Evolutionary conservation across 345 rosid species (phyloP).

Genomic region (Lumnitzera littorea): DNA sequence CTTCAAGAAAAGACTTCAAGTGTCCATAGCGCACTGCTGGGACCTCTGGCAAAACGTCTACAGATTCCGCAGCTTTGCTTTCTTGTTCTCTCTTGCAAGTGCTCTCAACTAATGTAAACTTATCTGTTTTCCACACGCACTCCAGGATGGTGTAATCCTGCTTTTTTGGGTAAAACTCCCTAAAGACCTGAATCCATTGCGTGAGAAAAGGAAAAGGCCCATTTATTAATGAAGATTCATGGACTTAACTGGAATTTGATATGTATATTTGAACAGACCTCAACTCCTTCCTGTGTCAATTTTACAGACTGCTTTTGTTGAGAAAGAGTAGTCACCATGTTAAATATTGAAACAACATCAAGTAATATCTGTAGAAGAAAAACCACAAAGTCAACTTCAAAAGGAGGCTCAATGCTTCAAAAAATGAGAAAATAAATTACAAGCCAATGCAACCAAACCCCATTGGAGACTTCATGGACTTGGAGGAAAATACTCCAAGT

Average conservation of each 20-base stretch:
- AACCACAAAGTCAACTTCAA: no score
- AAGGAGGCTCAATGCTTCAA: no score
- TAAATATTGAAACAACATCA: constrained; percentile 60
- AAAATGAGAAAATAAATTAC: no score
- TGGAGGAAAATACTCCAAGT: no score
- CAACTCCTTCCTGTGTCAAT: constrained; percentile 60
- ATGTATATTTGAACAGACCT: constrained; percentile 32
- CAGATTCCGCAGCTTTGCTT: constrained; percentile 18
- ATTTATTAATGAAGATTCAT: neutral
- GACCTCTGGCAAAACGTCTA: constrained; percentile 17
- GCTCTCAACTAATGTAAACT: constrained; percentile 51
- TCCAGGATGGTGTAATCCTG: constrained; percentile 41
- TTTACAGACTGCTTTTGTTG: constrained; percentile 67
- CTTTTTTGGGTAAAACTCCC: constrained; percentile 67
- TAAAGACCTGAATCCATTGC: constrained; percentile 38
- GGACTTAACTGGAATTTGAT: constrained; percentile 1
- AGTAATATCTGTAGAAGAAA: constrained; percentile 52
- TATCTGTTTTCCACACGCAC: constrained; percentile 58
- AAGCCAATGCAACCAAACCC: no score
- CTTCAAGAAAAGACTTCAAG: constrained; percentile 44
- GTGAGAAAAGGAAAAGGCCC: neutral
- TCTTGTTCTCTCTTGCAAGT: constrained; percentile 25
- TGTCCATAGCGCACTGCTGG: constrained; percentile 40
- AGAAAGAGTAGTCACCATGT: constrained; percentile 55
- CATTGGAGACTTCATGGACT: no score